Evolutionary conservation across 1,284 basidiomycete species (phyloP).

Genomic region (Naganishia sp.): DNA sequence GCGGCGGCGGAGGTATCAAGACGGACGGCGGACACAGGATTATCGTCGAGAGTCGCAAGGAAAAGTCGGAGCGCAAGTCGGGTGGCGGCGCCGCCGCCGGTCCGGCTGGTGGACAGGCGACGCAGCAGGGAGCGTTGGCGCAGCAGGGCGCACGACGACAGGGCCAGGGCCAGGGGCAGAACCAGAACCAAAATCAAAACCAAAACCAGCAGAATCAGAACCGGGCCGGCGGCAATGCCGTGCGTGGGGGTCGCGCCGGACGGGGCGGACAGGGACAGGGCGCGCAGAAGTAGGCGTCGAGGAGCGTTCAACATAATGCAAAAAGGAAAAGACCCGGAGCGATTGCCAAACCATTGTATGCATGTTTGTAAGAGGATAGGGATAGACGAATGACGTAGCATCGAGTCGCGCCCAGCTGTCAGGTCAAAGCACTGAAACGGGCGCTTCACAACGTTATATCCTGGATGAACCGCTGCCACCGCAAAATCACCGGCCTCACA

Average conservation of each 20-base stretch:
- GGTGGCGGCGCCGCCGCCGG: constrained; percentile 5
- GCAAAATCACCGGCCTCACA: constrained; percentile 44
- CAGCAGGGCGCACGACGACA: constrained; percentile 3
- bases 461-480: constrained; percentile 51
- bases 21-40: constrained; percentile 65
- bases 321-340: neutral
- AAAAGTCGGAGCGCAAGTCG: constrained; percentile 67
- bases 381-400: too few species aligned
- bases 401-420: neutral
- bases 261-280: constrained; percentile 17
- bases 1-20: constrained; percentile 85
- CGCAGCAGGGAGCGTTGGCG: neutral
- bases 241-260: constrained; percentile 22
- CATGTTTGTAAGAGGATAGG: constrained; percentile 1
- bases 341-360: constrained; percentile 14
- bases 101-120: neutral
- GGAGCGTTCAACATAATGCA: neutral
- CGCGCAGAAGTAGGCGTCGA: neutral
- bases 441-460: constrained; percentile 32
- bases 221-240: constrained; percentile 5
- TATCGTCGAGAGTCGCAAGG: constrained; percentile 83
- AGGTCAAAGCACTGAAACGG: neutral
- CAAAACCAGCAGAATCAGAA: constrained; percentile 20
- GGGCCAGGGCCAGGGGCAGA: constrained; percentile 25
- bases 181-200: constrained; percentile 11